Percentiles rank a stretch among this genome's conserved stretches.
phyloP scores from a whole-genome alignment of 2,329 filamentous ascomycete genomes.

The Fusarium scirpi region DNA sequence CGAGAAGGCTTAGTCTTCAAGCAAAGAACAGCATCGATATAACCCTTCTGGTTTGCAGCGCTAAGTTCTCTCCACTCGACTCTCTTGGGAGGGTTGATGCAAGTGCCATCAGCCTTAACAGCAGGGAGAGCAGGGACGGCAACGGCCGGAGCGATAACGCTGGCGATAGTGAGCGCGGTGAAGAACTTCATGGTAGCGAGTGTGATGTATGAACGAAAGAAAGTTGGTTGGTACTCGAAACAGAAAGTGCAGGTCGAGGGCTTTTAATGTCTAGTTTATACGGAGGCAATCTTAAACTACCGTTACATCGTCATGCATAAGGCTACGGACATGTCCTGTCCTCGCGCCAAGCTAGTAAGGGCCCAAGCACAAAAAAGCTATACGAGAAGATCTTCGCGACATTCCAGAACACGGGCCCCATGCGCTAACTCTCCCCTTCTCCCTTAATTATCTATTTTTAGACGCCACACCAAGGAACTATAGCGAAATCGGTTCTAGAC shows the following conservation, averaged over 20 bases:
- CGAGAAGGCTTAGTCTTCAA: constrained; percentile 23
- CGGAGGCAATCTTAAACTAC: neutral
- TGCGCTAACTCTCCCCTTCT: neutral
- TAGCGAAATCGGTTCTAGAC: no score
- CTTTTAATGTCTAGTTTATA: no score
- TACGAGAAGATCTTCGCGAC: neutral
- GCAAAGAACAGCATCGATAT: constrained; percentile 15
- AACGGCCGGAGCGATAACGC: neutral
- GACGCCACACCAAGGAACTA: neutral
- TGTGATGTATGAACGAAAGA: neutral
- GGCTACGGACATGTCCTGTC: neutral
- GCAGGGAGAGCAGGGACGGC: neutral
- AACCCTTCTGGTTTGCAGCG: neutral
- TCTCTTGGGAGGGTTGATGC: constrained; percentile 1
- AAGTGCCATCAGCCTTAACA: neutral
- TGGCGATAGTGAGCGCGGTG: neutral
- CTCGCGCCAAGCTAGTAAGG: neutral
- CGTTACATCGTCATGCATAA: neutral
- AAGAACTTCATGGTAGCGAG: constrained; percentile 8
- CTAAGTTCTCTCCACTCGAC: constrained; percentile 12
- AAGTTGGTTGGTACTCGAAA: neutral
- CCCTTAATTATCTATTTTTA: neutral
- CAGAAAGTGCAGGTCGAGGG: neutral
- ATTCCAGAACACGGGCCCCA: neutral
- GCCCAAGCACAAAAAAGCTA: neutral